Evolutionary conservation across 257 asterid species (phyloP), one percentile per base, ranked within the genome.

Genomic region (Gentiana macrophylla): DNA sequence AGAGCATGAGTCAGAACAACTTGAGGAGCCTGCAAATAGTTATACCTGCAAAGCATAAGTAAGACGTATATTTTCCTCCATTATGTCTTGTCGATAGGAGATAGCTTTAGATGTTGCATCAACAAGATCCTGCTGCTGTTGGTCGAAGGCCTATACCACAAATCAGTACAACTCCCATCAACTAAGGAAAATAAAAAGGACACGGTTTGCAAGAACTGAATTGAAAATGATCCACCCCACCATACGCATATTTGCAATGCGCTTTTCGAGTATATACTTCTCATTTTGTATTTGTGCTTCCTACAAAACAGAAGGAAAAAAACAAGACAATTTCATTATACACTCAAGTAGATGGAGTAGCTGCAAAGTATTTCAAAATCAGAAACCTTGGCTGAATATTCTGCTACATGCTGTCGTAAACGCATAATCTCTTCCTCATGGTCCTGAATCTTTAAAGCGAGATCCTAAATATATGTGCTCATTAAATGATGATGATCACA

Each of bases 71-170:
- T 92, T 92, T 76, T 88, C 97, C 78, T 92, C 99, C 84, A 92
- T 83, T 62, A 92, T 81, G 64, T 85, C 97, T 69, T 92, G 99
- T 72, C 97, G 81, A 68, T 92, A 92, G 56, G 99, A 88, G 62
- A 85, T 80, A 61, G 99, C 97, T 81, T 86, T 92, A 62, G 99
- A 88, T 53, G 97, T 95, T 75, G 99, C 97, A 79, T 79, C 89
- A 73, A 85, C 89, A 67, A 92, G 95, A 80, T 92, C 99, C 71
- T 88, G 94, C 52, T 92, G 97, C 77, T 92, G 99, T 74, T 88
- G 97, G 76, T 92, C 97, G 68, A 92, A 92, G 72, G 94, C 97
- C 97, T 90, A 63, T 3, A 61, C 57, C 61, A 44, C 62, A 63
- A 53, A 61, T 59, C 54, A 62, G 65, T 52, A 62, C 58, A 49